Conservation (phyloP, 2,329 filamentous ascomycete species). For the Orbilia ellipsospora region DNA sequence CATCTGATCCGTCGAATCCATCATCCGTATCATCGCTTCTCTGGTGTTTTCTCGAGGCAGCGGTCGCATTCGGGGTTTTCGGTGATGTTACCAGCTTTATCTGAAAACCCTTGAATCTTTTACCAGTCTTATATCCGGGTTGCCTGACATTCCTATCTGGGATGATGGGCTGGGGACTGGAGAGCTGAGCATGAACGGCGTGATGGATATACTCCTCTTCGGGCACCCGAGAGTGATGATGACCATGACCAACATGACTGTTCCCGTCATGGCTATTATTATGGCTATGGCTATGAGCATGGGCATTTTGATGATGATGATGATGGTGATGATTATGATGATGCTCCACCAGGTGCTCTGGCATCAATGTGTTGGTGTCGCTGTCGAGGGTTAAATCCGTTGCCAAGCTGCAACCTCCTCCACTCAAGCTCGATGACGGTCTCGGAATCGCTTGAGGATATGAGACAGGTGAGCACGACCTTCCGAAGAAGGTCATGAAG, state of each 20-base stretch:
- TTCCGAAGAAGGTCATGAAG: conserved; percentile 45
- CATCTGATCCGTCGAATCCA: conserved; percentile 11
- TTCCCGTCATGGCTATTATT: neutral
- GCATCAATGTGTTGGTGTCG: conserved; percentile 43
- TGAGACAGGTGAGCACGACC: conserved; percentile 32
- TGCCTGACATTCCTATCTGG: conserved; percentile 2
- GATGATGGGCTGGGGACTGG: conserved; percentile 16
- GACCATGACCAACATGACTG: neutral
- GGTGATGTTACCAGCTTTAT: conserved; percentile 50
- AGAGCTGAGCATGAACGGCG: conserved; percentile 19
- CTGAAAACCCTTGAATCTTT: conserved; percentile 49
- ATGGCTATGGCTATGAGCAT: neutral
- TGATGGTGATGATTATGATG: conserved; percentile 2
- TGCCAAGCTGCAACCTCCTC: conserved; percentile 47
- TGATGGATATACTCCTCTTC: conserved; percentile 24
- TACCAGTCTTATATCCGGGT: conserved; percentile 33
- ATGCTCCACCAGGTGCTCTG: conserved; percentile 23
- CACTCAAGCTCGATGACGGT: conserved; percentile 46
- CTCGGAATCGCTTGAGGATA: conserved; percentile 34
- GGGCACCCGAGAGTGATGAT: neutral
- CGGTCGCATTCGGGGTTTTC: conserved; percentile 6
- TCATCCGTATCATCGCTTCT: conserved; percentile 29
- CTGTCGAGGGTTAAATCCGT: conserved; percentile 42
- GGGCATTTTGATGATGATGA: neutral
- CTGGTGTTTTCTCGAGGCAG: conserved; percentile 30